phyloP scores from a whole-genome alignment of 257 asterid genomes.

The Solanum pennellii region DNA sequence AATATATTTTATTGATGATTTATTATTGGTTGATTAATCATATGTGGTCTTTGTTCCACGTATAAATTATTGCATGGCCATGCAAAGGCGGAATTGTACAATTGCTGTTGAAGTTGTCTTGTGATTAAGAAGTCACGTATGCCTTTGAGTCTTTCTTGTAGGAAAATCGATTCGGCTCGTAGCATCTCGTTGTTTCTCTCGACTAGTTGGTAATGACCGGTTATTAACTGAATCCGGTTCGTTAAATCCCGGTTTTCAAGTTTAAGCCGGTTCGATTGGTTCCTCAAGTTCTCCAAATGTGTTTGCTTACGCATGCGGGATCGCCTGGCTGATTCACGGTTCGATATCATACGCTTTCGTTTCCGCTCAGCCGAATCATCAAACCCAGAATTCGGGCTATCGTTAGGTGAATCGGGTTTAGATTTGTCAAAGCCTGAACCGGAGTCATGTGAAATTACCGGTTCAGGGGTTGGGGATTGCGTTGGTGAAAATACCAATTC shows the following conservation, averaged over 20 bases:
- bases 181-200: conserved; percentile 35
- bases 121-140: conserved; percentile 48
- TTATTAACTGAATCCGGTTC: conserved; percentile 42
- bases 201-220: conserved; percentile 26
- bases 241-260: conserved; percentile 39
- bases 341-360: conserved; percentile 67
- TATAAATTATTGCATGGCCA: conserved; percentile 45
- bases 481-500: conserved; percentile 3
- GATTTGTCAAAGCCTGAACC: conserved; percentile 18
- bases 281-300: conserved; percentile 65
- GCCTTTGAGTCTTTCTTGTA: conserved; percentile 52
- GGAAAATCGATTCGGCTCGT: conserved; percentile 42
- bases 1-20: neutral
- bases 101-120: conserved; percentile 49
- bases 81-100: conserved; percentile 24
- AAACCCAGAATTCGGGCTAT: conserved; percentile 1
- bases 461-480: conserved; percentile 13
- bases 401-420: neutral
- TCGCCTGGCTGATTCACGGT: conserved; percentile 84
- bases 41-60: conserved; percentile 15
- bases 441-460: conserved; percentile 32
- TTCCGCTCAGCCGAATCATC: conserved; percentile 34
- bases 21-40: conserved; percentile 19
- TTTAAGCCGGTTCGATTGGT: conserved; percentile 48
- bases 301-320: conserved; percentile 73